Conservation (phyloP, 345 rosid genomes). For the Eucalyptus polybractea region DNA sequence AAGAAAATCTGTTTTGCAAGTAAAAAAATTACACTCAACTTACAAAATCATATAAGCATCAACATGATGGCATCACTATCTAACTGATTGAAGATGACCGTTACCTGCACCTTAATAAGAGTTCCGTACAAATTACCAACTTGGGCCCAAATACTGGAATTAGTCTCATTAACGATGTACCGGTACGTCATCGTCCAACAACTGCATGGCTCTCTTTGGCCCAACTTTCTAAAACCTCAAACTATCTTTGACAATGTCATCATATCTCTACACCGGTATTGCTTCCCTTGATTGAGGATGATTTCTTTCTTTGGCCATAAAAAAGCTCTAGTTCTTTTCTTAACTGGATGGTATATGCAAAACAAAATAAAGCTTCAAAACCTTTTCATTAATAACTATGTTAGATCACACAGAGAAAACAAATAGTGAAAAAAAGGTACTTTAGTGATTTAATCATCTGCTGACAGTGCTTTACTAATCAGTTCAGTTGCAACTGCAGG, state of each 20-base stretch:
- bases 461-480: slow-evolving; percentile 9
- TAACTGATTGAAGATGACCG: slow-evolving; percentile 14
- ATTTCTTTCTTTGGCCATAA: slow-evolving; percentile 67
- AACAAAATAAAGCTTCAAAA: slow-evolving; percentile 47
- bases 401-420: not conserved
- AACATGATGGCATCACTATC: slow-evolving; percentile 10
- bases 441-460: slow-evolving; percentile 14
- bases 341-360: slow-evolving; percentile 60
- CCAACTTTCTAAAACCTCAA: slow-evolving; percentile 49
- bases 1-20: not conserved
- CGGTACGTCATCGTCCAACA: slow-evolving; percentile 47
- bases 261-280: slow-evolving; percentile 48
- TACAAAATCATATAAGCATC: not conserved
- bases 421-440: slow-evolving; percentile 5
- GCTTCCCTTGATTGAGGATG: slow-evolving; percentile 60
- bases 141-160: slow-evolving; percentile 35
- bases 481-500: slow-evolving; percentile 16
- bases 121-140: slow-evolving; percentile 39
- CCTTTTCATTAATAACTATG: slow-evolving; percentile 2
- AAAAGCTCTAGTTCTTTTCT: slow-evolving; percentile 57
- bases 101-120: slow-evolving; percentile 49
- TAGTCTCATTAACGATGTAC: slow-evolving; percentile 35
- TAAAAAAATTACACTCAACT: not conserved
- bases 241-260: slow-evolving; percentile 41
- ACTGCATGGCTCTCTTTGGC: slow-evolving; percentile 55